Evolutionary conservation across 768 basidiomycete species (phyloP), one percentile per base, ranked within the genome.

Genomic region (Lentinus tigrinus): DNA sequence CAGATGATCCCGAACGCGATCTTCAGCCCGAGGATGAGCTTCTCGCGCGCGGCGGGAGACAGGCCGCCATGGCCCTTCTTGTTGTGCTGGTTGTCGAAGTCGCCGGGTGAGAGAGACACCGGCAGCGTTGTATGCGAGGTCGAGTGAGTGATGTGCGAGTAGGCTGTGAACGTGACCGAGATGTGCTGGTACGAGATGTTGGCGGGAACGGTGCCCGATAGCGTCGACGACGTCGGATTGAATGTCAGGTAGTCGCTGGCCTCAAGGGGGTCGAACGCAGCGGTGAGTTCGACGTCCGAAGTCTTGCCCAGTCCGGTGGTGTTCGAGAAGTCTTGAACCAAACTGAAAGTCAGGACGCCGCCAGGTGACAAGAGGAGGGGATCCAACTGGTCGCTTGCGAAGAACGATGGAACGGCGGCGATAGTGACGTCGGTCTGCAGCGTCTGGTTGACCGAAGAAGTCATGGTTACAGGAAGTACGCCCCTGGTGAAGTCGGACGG

Each of bases 321-420:
- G 64, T 85, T 82, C 23, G 83, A 82, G 64, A 88, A 81, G 72
- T 80, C 87, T 31, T 74, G 73, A 2, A 69, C 64, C 37, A 95
- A 74, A 62, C 78, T 70, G 65, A 90, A 86, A 7, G 75, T 64
- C 43, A 92, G 72, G 3, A 69, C 42, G 48, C 79, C 70, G 9
- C 83, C 84, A 14, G 81, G 82, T 24, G 77, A 74, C 38, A 78
- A 80, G 47, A 81, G 73, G 48, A 88, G 73, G 21, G 84, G 77
- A 17, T 88, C 83, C 43, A 93, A 72, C 31, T 75, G 72, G 21
- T 83, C 74, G 21, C 75, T 61, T 11, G 80, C 74, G 74, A 97
- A 96, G 70, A 83, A 90, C 3, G 92, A 89, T 3, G 87, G 80
- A 9, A 88, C 83, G 21, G 91, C 69, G 26, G 81, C 81, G 60